phyloP scores from a whole-genome alignment of 768 basidiomycete species.

The Phanerochaete carnosa region DNA sequence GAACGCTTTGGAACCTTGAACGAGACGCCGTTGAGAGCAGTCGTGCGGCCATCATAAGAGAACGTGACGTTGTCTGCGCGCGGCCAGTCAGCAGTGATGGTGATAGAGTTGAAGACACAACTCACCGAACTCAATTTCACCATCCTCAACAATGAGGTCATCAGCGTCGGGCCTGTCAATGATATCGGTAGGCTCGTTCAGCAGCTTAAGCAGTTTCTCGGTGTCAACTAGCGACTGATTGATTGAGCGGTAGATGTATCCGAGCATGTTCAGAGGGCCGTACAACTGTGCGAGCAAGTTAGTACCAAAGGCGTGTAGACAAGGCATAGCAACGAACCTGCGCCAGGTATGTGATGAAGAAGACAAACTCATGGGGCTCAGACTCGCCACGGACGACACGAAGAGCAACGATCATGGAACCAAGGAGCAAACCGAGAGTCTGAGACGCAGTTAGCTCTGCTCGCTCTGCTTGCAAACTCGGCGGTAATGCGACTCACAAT shows the following conservation, averaged over 20 bases:
- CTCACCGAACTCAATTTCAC: conserved; percentile 87
- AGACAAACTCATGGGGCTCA: conserved; percentile 61
- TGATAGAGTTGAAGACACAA: conserved; percentile 11
- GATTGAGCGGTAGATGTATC: conserved; percentile 73
- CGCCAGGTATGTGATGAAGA: conserved; percentile 79
- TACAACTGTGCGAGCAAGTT: conserved; percentile 45
- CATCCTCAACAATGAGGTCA: conserved; percentile 66
- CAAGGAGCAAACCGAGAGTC: conserved; percentile 78
- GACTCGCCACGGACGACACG: conserved; percentile 56
- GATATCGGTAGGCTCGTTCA: conserved; percentile 82
- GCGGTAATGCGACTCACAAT: conserved; percentile 44
- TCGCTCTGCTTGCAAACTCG: not conserved
- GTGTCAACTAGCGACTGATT: conserved; percentile 79
- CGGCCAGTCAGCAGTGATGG: not conserved
- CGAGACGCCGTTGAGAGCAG: conserved; percentile 72
- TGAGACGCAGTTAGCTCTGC: conserved; percentile 23
- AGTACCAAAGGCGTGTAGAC: not conserved
- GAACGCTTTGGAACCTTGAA: conserved; percentile 87
- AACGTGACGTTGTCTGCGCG: conserved; percentile 76
- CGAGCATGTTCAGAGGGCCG: conserved; percentile 72
- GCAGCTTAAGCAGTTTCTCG: conserved; percentile 76
- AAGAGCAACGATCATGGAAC: conserved; percentile 73
- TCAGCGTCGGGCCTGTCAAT: conserved; percentile 75
- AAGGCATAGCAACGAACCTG: conserved; percentile 47
- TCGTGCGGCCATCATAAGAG: conserved; percentile 72